phyloP scores from a whole-genome alignment of 352 stramenopile genomes.

The Globisporangium rhizosaccharum region DNA sequence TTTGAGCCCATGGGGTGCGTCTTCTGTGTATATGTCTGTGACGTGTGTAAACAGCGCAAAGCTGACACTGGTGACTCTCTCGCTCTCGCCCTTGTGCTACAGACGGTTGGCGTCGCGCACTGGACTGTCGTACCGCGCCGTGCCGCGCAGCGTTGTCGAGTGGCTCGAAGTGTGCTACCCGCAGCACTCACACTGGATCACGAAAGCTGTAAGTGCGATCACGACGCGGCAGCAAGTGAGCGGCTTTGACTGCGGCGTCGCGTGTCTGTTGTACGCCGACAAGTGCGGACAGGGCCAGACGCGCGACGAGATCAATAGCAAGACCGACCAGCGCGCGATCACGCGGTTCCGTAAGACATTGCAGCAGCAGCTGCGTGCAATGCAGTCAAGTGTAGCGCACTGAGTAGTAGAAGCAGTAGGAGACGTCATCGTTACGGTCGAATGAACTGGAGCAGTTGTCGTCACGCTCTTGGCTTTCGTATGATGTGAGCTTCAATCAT shows the following conservation, averaged over 20 bases:
- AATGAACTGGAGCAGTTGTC: no score
- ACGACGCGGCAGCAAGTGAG: constrained; percentile 83
- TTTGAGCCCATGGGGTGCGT: constrained; percentile 85
- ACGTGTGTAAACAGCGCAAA: background rate
- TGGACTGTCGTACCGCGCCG: constrained; percentile 62
- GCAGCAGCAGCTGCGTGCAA: constrained; percentile 27
- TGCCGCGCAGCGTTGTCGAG: constrained; percentile 73
- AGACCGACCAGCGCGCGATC: constrained; percentile 66
- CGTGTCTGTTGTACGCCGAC: constrained; percentile 84
- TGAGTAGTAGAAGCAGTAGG: no score
- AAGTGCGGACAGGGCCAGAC: constrained; percentile 66
- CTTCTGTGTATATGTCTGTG: background rate
- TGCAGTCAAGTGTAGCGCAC: background rate
- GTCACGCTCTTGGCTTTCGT: no score
- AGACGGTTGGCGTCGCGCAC: constrained; percentile 48
- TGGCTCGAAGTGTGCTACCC: constrained; percentile 83
- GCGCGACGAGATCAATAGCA: constrained; percentile 50
- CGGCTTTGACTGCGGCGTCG: constrained; percentile 88
- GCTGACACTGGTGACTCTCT: background rate
- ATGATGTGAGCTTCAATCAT: no score
- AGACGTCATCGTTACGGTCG: no score
- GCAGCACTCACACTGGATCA: constrained; percentile 49
- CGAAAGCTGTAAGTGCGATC: constrained; percentile 61
- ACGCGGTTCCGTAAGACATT: constrained; percentile 59
- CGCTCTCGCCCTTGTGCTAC: background rate